Base-by-base conservation (phyloP, 192 early-diverging fungal species). In the Coemansia sp. region DNA sequence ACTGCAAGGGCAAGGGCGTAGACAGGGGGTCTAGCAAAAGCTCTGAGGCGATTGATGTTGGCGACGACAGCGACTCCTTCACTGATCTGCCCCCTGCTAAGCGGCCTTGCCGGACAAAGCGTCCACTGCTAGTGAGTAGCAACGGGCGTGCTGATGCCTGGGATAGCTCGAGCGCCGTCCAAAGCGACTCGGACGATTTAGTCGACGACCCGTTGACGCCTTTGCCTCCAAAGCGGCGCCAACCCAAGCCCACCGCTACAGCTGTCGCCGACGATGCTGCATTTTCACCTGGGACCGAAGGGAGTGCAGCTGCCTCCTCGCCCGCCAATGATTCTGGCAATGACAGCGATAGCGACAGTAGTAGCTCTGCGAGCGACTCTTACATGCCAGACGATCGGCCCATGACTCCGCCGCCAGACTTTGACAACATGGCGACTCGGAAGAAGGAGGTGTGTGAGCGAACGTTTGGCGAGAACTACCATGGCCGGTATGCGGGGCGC, bases 401-500 rank as follows among this genome's bases (percentile, higher is more conserved):
- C 7, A 76, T 76, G 70, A 82, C 73, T 7, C 74, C 74, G 24
- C 71, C 71, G 38, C 78, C 78, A 11, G 65, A 64, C 27, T 80
- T 68, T 64, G 78, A 80, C 40, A 80, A 80, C 53, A 32, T 54
- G 59, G 43, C 67, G 51, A 80, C 73, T 4, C 41, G 59, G 32
- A 70, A 68, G 8, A 73, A 74, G 47, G 79, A 76, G 24, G 54
- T 57, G 37, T 82, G 79, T 42, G 79, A 82, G 57, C 60, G 64
- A 41, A 61, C 43, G 9, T 82, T 82, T 19, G 57, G 53, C 35
- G 70, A 51, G 4, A 82, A 71, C 57, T 76, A 76, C 58, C 79
- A 68, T 17, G 74, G 79, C 12, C 63, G 74, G 22, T 82, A 82
- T 39, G 79, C 79, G 17, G 76, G 77, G 2, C 79, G 86, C 17